Evolutionary conservation across 768 basidiomycete genomes (phyloP).

Genomic region (Termitomyces sp.): DNA sequence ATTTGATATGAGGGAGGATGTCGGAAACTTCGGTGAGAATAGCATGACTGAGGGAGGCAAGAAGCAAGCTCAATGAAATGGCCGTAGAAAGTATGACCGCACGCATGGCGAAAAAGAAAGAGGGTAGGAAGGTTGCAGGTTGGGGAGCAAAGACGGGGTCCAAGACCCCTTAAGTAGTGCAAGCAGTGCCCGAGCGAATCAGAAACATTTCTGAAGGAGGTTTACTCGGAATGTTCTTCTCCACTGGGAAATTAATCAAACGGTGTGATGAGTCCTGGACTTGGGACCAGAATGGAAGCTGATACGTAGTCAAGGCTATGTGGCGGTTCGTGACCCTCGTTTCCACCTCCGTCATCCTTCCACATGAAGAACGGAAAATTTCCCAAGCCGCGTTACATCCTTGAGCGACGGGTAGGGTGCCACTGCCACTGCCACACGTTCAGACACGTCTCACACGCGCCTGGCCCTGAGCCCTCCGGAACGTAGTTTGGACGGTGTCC

Average conservation of each 20-base stretch:
- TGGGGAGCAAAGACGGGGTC: neutral
- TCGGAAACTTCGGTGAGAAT: slow-evolving; percentile 5
- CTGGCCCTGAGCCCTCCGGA: neutral
- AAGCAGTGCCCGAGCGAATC: neutral
- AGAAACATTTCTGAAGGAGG: neutral
- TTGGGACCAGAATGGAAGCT: neutral
- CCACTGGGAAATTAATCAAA: neutral
- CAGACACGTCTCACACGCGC: neutral
- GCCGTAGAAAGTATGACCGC: neutral
- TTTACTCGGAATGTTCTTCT: neutral
- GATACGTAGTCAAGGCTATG: neutral
- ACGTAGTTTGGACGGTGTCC: too few relatives aligned
- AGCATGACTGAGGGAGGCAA: neutral
- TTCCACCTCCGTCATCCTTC: neutral
- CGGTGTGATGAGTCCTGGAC: neutral
- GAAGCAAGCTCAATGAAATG: neutral
- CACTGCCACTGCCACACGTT: neutral
- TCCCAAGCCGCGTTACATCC: neutral
- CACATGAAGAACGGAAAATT: neutral
- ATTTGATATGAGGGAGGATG: slow-evolving; percentile 7
- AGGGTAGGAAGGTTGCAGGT: neutral
- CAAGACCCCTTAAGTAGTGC: neutral
- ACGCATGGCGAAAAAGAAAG: neutral
- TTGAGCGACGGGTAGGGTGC: neutral
- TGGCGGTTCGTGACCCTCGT: neutral